Evolutionary conservation across 2,329 filamentous ascomycete genomes (phyloP), one percentile per base, ranked within the genome.

Genomic region (Xylariaceae sp.): DNA sequence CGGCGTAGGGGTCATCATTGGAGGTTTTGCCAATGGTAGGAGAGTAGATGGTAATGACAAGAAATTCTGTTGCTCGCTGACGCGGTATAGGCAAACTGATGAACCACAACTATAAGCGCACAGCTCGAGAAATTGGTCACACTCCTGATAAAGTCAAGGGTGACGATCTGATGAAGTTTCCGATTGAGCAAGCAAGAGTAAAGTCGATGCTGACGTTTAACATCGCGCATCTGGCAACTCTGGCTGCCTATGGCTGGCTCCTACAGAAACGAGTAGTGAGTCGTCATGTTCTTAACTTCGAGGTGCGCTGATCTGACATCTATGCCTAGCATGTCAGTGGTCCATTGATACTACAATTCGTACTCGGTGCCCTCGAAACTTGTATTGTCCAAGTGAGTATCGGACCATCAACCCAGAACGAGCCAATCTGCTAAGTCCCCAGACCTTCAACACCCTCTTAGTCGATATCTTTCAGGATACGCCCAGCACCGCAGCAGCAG

Each of bases 141-240:
- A 13, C 2, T 3, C 15, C 49, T 11, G 59, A 61, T 49, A 53
- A 50, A 41, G 52, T 39, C 18, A 57, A 45, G 9, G 59, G 59
- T 18, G 56, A 61, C 11, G 50, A 58, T 41, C 17, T 61, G 11
- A 48, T 23, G 15, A 47, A 49, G 4, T 61, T 61, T n/a, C 59
- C 56, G 10, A 56, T 61, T 4, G 56, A 58, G 11, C 23, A 56
- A 51, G 56, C 56, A 11, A 56, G 57, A 50, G 48, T 39, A 2
- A 47, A 39, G 17, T 55, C 52, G 7, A 55, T 59, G 47, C 11
- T 39, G 3, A 47, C 23, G 13, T 35, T 59, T 10, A 56, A 52
- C n/a, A 34, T 55, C 15, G 47, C 48, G 10, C 57, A 56, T 53
- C 8, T 52, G n/a, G 48, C 9, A 17, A 56, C 53, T 6, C 47